A percentile compares a stretch with the other conserved stretches of the same genome.
Conservation (phyloP, 2,329 filamentous ascomycete species). For the Pseudogymnoascus sp. region DNA sequence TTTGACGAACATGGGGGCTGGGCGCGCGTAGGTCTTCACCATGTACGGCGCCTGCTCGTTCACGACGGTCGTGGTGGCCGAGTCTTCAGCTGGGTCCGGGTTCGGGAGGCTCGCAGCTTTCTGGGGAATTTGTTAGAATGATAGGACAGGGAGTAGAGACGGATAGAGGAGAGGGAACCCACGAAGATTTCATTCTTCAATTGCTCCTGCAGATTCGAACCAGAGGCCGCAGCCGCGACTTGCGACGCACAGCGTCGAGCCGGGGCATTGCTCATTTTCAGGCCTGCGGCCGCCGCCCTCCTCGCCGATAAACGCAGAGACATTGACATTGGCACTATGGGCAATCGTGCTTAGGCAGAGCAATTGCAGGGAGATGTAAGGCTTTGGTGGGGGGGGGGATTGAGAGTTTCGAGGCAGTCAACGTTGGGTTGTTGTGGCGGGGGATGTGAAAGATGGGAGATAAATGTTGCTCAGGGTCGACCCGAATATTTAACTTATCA, state of each 20-base stretch:
- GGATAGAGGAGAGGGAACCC: conserved; percentile 10
- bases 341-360: conserved; percentile 11
- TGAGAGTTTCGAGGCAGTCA: not conserved
- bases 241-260: conserved; percentile 25
- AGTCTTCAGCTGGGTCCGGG: conserved; percentile 65
- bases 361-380: conserved; percentile 8
- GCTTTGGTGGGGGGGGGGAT: not conserved
- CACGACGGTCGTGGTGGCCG: conserved; percentile 66
- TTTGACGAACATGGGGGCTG: conserved; percentile 79
- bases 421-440: not conserved
- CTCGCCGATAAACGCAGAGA: conserved; percentile 21
- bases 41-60: conserved; percentile 75
- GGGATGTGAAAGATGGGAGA: not conserved
- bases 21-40: conserved; percentile 91
- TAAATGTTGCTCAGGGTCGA: not conserved
- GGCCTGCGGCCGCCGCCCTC: conserved; percentile 18
- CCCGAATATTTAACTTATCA: conserved; percentile 1
- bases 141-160: not conserved
- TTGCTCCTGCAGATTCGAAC: conserved; percentile 30
- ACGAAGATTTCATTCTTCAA: conserved; percentile 32
- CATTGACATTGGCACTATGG: conserved; percentile 7
- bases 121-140: conserved; percentile 15
- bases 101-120: conserved; percentile 45
- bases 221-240: conserved; percentile 29
- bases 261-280: conserved; percentile 22